Conservation (phyloP, 2,329 filamentous ascomycete genomes). For the Cordyceps pruinosa region DNA sequence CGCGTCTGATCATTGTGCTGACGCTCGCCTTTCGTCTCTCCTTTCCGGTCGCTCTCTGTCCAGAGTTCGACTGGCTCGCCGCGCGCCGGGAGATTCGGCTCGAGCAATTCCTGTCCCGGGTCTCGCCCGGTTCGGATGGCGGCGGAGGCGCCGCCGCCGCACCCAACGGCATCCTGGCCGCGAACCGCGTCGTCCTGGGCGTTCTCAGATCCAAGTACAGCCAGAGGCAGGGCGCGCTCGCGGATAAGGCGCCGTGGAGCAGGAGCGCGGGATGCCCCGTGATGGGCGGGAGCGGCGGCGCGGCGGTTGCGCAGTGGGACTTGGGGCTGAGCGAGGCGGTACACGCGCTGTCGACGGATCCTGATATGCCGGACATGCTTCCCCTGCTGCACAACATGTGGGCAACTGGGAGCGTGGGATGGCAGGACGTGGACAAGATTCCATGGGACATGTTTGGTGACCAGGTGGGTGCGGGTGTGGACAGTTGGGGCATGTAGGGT, state of each 20-base stretch:
- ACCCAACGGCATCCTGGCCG: neutral
- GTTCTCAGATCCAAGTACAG: neutral
- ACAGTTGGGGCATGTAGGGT: neutral
- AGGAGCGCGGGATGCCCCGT: neutral
- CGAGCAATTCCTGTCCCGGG: neutral
- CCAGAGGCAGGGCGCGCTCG: neutral
- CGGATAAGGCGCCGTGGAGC: neutral
- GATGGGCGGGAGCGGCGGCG: neutral
- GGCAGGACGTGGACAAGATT: conserved; percentile 1
- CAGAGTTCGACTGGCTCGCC: conserved; percentile 1
- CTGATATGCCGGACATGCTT: conserved; percentile 1
- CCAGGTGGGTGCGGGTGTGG: neutral
- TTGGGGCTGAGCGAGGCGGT: neutral
- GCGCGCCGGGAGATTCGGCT: conserved; percentile 6
- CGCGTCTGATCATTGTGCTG: conserved; percentile 6
- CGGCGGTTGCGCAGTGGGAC: conserved; percentile 3
- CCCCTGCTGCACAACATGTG: conserved; percentile 6
- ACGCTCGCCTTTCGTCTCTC: conserved; percentile 9
- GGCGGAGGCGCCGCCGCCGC: too few species aligned
- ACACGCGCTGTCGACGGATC: neutral
- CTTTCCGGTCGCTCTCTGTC: conserved; percentile 5
- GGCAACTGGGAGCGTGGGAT: neutral
- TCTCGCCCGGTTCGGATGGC: neutral
- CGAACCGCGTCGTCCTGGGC: conserved; percentile 3
- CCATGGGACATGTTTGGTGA: neutral